Evolutionary conservation across 2,329 filamentous ascomycete genomes (phyloP).

Genomic region (Xylaria digitata): DNA sequence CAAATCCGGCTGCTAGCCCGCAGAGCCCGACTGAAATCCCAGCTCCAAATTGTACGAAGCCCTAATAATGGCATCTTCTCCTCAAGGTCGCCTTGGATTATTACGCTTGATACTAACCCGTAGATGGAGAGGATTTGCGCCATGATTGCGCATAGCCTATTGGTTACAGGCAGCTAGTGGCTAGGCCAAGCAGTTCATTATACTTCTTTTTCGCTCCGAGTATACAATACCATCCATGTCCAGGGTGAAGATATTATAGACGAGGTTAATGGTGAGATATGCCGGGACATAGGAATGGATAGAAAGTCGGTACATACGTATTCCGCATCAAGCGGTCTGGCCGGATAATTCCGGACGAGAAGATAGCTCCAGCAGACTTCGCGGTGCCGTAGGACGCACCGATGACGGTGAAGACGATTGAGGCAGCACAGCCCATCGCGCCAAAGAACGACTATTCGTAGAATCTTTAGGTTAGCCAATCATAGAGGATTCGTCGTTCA

Average conservation of each 20-base stretch:
- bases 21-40: conserved; percentile 58
- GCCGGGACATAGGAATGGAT: background rate
- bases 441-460: conserved; percentile 76
- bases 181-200: background rate
- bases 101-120: conserved; percentile 58
- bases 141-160: conserved; percentile 58
- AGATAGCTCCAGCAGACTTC: conserved; percentile 76
- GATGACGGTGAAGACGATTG: conserved; percentile 95
- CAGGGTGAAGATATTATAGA: background rate
- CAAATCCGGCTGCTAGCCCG: conserved; percentile 59
- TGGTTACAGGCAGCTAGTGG: background rate
- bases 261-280: background rate
- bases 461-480: conserved; percentile 2
- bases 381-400: conserved; percentile 98
- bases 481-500: background rate
- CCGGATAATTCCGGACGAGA: conserved; percentile 57
- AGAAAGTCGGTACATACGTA: conserved; percentile 43
- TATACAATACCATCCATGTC: background rate
- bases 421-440: conserved; percentile 84
- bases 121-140: conserved; percentile 62
- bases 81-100: conserved; percentile 56
- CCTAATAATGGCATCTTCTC: conserved; percentile 58
- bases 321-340: conserved; percentile 60
- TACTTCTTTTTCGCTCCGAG: background rate
- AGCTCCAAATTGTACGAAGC: conserved; percentile 58